Evolutionary conservation across 192 early-diverging fungal species (phyloP).

Genomic region (Paraglomus brasilianum): DNA sequence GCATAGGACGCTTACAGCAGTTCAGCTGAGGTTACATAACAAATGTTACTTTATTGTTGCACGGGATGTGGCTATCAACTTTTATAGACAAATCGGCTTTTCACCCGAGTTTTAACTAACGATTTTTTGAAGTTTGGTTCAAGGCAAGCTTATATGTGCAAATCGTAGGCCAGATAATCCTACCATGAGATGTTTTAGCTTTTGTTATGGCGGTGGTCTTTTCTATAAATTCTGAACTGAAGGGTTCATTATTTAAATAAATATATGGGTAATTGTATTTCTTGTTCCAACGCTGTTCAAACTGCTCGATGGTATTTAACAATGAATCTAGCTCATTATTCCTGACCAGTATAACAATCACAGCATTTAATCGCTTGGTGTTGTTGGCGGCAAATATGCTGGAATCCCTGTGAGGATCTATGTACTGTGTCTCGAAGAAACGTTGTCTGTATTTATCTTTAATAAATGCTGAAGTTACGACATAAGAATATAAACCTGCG

Average conservation of each 20-base stretch:
- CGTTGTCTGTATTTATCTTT: no score
- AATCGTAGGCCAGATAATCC: neutral
- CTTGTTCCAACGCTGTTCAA: slow-evolving; percentile 74
- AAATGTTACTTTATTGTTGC: no score
- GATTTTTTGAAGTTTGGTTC: no score
- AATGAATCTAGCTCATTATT: slow-evolving; percentile 69
- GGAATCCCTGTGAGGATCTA: slow-evolving; percentile 6
- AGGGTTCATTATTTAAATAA: slow-evolving; percentile 77
- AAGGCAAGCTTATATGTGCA: no score
- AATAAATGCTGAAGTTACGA: no score
- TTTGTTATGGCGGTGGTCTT: slow-evolving; percentile 43
- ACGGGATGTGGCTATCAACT: no score
- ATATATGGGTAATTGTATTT: slow-evolving; percentile 80
- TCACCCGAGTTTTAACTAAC: no score
- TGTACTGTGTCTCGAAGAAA: slow-evolving; percentile 13
- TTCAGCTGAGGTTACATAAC: no score
- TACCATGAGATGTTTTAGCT: slow-evolving; percentile 28
- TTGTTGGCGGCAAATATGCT: neutral
- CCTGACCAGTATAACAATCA: slow-evolving; percentile 70
- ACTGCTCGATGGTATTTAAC: slow-evolving; percentile 60
- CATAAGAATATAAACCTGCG: no score
- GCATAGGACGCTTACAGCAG: no score
- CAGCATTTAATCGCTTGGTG: slow-evolving; percentile 56
- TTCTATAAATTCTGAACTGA: slow-evolving; percentile 68
- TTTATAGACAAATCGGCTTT: no score